Evolutionary conservation across 257 asterid genomes (phyloP), one percentile per base, ranked within the genome.

Genomic region (Capsicum rhomboideum): DNA sequence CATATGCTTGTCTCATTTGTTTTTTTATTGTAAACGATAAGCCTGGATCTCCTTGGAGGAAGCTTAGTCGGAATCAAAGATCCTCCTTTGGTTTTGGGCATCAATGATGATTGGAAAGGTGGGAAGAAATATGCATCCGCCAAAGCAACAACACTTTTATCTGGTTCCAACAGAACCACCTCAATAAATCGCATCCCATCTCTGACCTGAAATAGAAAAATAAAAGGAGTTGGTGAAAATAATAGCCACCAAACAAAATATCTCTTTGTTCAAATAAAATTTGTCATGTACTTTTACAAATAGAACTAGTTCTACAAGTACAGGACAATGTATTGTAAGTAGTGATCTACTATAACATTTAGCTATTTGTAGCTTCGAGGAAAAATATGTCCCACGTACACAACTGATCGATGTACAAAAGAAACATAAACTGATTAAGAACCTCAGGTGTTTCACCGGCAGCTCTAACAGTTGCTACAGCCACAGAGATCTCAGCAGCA

Each of bases 391-490:
- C n/a, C n/a, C 20, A 63, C 10, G 10, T 21, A 74, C 4, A 26
- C 23, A 74, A 46, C 78, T 23, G 8, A 21, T 72, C n/a, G 58
- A 46, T 74, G 80, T n/a, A 26, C 16, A 46, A 18, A 66, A 64
- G n/a, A 49, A 50, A 50, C 17, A 50, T 50, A 12, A 50, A 50
- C 1, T 80, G 66, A 50, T 50, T 71, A 21, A 55, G 59, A 77
- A 96, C 99, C 99, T 94, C 99, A 56, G 99, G 99, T 46, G 99
- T 96, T 82, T 97, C 97, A 82, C 98, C 99, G 72, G 99, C 97
- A 56, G 98, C 97, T 87, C 99, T 91, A 86, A 96, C 99, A 78
- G 98, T 94, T 72, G 91, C 97, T 77, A 96, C 97, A 28, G 98
- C 98, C 81, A 96, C 97, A 34, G 98, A 86, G 84, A 96, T 93